Conservation (phyloP, 106 monocot genomes). For the Dendrobium catenatum region DNA sequence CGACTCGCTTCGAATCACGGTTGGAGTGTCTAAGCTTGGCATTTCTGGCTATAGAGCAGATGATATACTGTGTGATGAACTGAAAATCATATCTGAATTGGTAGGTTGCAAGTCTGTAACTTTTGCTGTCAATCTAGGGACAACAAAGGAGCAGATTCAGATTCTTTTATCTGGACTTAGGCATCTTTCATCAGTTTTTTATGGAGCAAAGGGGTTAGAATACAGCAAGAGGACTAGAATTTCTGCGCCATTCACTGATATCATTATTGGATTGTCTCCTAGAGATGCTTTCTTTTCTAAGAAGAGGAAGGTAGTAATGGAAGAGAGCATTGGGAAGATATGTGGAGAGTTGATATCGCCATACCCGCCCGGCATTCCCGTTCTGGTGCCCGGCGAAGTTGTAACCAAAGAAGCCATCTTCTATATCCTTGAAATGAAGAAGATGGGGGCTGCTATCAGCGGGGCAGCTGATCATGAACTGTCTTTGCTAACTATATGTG, state of each 20-base stretch:
- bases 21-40: conserved; percentile 42
- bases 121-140: conserved; percentile 76
- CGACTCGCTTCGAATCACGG: conserved; percentile 69
- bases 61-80: conserved; percentile 34
- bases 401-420: conserved; percentile 35
- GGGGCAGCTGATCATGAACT: conserved; percentile 54
- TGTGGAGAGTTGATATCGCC: conserved; percentile 56
- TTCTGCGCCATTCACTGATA: conserved; percentile 21
- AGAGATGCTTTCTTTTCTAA: conserved; percentile 63
- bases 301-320: conserved; percentile 32
- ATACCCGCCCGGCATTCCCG: conserved; percentile 64
- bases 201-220: neutral
- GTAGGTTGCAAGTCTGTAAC: conserved; percentile 51
- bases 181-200: conserved; percentile 36
- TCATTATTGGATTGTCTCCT: conserved; percentile 29
- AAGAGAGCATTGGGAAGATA: conserved; percentile 37
- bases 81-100: conserved; percentile 46
- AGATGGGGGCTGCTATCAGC: conserved; percentile 46
- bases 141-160: conserved; percentile 35
- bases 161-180: conserved; percentile 41
- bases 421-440: conserved; percentile 28
- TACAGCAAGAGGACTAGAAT: neutral
- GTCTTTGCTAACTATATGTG: conserved; percentile 39
- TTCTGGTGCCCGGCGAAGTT: conserved; percentile 62
- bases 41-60: conserved; percentile 67